A percentile compares a stretch with the other conserved stretches of the same genome.
Evolutionary conservation across 1,284 basidiomycete species (phyloP).

Genomic region (Rhodotorula glutinis): DNA sequence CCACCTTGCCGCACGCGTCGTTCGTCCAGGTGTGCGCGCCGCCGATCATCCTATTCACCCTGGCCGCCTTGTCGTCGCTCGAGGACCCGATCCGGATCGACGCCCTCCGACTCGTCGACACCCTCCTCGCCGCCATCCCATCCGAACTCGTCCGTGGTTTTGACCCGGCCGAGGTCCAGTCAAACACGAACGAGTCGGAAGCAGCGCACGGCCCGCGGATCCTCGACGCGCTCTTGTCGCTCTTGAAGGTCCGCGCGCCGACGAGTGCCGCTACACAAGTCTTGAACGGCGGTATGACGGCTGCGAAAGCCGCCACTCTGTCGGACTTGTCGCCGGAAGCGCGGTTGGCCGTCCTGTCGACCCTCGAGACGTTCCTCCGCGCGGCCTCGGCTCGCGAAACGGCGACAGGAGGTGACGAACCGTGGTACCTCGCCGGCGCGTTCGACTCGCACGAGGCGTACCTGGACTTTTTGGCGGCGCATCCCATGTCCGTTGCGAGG

Average conservation of each 20-base stretch:
- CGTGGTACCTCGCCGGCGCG: slow-evolving; percentile 7
- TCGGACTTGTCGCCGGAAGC: slow-evolving; percentile 26
- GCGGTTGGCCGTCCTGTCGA: slow-evolving; percentile 41
- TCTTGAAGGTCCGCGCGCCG: slow-evolving; percentile 7
- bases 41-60: slow-evolving; percentile 71
- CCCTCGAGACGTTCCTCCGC: slow-evolving; percentile 56
- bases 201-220: background rate
- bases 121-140: slow-evolving; percentile 67
- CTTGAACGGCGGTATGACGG: background rate
- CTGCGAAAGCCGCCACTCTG: background rate
- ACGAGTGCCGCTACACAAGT: background rate
- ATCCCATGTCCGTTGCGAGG: background rate
- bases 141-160: slow-evolving; percentile 66
- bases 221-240: slow-evolving; percentile 7
- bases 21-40: slow-evolving; percentile 23
- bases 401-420: background rate
- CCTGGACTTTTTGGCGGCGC: background rate
- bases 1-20: slow-evolving; percentile 28
- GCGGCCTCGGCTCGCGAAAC: background rate
- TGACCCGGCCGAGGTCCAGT: slow-evolving; percentile 42
- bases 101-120: slow-evolving; percentile 68
- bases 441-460: background rate
- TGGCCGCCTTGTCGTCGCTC: slow-evolving; percentile 90
- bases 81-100: slow-evolving; percentile 91
- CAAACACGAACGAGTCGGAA: slow-evolving; percentile 1